phyloP scores from a whole-genome alignment of 228 moss, liverwort and hornwort species.

The Sphagnum magellanicum region DNA sequence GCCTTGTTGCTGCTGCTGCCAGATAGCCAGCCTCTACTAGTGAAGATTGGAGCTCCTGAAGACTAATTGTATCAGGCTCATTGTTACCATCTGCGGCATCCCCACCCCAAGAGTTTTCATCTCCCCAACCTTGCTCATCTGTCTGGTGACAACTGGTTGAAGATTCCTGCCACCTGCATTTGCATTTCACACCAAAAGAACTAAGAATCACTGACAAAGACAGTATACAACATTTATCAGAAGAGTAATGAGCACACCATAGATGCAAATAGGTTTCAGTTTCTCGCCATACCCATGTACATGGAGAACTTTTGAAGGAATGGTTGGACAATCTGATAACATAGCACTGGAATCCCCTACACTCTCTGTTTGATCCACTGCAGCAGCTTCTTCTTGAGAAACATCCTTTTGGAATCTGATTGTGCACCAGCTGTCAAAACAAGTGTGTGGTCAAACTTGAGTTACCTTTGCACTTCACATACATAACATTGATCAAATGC shows the following conservation, averaged over 20 bases:
- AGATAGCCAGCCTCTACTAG: constrained; percentile 24
- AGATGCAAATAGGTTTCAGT: too few species aligned
- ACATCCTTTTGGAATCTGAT: too few species aligned
- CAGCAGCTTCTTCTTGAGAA: too few species aligned
- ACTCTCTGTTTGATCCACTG: too few species aligned
- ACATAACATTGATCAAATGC: too few species aligned
- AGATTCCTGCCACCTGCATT: neutral
- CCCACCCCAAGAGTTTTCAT: constrained; percentile 21
- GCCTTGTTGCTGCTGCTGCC: constrained; percentile 10
- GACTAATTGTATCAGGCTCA: constrained; percentile 8
- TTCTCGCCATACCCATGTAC: neutral
- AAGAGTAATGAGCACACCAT: neutral
- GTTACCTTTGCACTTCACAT: too few species aligned
- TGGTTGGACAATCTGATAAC: too few species aligned
- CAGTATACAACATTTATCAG: neutral
- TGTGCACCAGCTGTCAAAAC: neutral
- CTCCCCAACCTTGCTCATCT: constrained; percentile 21
- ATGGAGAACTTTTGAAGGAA: too few species aligned
- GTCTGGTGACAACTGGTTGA: neutral
- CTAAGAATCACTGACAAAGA: neutral
- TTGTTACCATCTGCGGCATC: constrained; percentile 6
- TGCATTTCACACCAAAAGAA: neutral
- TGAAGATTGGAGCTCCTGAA: constrained; percentile 24
- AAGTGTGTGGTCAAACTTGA: neutral
- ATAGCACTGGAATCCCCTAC: too few species aligned